Evolutionary conservation across 1,284 basidiomycete genomes (phyloP), one percentile per base, ranked within the genome.

Genomic region (Calocybe gambosa): DNA sequence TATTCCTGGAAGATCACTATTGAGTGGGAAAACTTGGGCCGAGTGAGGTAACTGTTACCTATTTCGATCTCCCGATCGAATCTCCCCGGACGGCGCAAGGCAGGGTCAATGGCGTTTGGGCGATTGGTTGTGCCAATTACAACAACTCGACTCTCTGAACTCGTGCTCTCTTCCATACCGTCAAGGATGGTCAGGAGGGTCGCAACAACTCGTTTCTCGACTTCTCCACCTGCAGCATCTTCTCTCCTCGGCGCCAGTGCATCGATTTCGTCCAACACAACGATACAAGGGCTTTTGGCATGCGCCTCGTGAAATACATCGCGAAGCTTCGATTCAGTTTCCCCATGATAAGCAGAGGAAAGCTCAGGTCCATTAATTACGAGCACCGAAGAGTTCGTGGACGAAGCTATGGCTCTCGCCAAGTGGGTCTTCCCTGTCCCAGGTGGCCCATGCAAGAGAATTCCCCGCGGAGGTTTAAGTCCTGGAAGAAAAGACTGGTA

Each of bases 21-120:
- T 42, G 28, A 34, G 38, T 28, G 21, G 16, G 15, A 18, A 40
- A 35, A n/a, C 29, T 23, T 23, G 33, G 20, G 29, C 18, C 29
- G 6, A 16, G 34, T 15, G 33, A 2, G n/a, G 34, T 38, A 23
- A 31, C 26, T 59, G 71, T 54, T 51, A 83, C 93, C 95, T 55
- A 99, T 94, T 64, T 99, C 96, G 36, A 99, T 91, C 66, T 99
- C 96, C 52, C 92, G 75, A 64, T 99, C 96, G 58, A 99, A 95
- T 51, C 96, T 74, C 1, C 96, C 96, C 2, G 96, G 96, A 26
- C 96, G 73, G 42, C 96, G 73, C 35, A 99, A 70, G 0, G 96
- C 96, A 23, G 94, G 95, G 65, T 99, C 96, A 49, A 99, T 92
- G 3, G 93, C 89, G 62, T 99, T 98, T 2, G 93, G 95, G 28